Base-by-base conservation (phyloP, 2,329 filamentous ascomycete species). In the Coniochaeta sp. region DNA sequence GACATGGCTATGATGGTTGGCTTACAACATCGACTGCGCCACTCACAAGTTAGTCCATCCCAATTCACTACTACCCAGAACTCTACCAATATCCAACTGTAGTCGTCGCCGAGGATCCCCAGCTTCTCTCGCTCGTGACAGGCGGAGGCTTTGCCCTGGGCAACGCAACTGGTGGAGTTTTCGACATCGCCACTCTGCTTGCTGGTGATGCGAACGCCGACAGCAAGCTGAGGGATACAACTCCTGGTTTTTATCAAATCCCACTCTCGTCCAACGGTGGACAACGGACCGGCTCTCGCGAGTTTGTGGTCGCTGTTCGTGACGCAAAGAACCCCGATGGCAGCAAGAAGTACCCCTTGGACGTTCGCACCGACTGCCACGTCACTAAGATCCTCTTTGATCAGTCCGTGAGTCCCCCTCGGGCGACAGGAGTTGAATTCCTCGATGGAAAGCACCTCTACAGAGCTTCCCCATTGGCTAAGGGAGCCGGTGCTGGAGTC, bases 171-270 rank as follows among this genome's bases (percentile, higher is more conserved):
- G 63, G 64, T 52, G 50, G 52, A 10, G 32, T 70, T 16, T 52
- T 62, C 32, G 62, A 64, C 35, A 67, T 81, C 18, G 68, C 64
- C 3, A 66, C 71, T 24, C 65, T 77, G 6, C 62, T 81, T 10
- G 60, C 71, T 2, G 71, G 71, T n/a, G 77, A 84, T 55, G 69
- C 74, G 56, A 83, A 83, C 63, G 70, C 72, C 42, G 70, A 75
- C 55, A 61, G 63, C 22, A 54, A 64, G 0, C 45, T 49, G 0
- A 72, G 78, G 20, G 81, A 84, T 59, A 63, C 63, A 16, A 59
- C 64, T 3, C 67, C 72, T 26, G 74, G 71, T 1, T 67, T 78
- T 31, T 84, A 77, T 61, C 80, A 85, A 57, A 75, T 86, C 4
- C 82, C 83, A 3, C 61, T 85, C 26, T 71, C 74, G 1, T 75